These are phyloP conservation scores for Galerina marginata DNA, from an alignment of 768 basidiomycete species.

Conservation along the genomic window DNA sequence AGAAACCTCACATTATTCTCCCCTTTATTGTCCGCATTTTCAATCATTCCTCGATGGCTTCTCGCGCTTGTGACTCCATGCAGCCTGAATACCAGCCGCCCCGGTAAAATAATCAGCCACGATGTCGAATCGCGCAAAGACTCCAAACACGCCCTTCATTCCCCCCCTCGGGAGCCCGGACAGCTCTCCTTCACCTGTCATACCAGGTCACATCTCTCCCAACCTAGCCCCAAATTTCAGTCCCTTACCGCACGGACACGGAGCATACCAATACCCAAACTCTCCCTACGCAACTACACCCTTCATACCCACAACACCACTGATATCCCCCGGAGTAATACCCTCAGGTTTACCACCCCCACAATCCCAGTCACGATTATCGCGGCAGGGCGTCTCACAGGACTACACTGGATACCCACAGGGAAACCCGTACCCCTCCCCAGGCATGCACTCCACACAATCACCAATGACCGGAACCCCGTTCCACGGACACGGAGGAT, in stretches of 20 bases:
- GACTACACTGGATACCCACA: conserved; percentile 40
- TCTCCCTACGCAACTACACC: conserved; percentile 12
- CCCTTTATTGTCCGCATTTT: not conserved
- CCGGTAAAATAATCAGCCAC: conserved; percentile 12
- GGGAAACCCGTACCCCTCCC: conserved; percentile 20
- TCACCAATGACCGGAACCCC: conserved; percentile 10
- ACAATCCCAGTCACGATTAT: conserved; percentile 3
- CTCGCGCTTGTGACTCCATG: not conserved
- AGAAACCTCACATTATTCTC: not conserved
- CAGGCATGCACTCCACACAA: conserved; percentile 15
- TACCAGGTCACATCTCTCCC: conserved; percentile 29
- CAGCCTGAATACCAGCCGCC: conserved; percentile 1
- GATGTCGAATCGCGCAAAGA: conserved; percentile 15
- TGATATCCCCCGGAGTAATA: conserved; percentile 9
- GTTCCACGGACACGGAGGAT: conserved; percentile 2
- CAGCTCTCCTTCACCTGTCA: conserved; percentile 33
- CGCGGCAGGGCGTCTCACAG: conserved; percentile 26
- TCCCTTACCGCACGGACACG: conserved; percentile 29
- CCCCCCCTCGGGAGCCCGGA: conserved; percentile 47
- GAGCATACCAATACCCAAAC: conserved; percentile 9
- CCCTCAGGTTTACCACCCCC: conserved; percentile 16
- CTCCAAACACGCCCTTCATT: conserved; percentile 40
- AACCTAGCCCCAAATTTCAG: conserved; percentile 25
- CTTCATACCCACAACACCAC: conserved; percentile 8
- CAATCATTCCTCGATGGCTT: conserved; percentile 7